phyloP scores from a whole-genome alignment of 371 early-diverging fungal genomes.

The Mucor saturninus region DNA sequence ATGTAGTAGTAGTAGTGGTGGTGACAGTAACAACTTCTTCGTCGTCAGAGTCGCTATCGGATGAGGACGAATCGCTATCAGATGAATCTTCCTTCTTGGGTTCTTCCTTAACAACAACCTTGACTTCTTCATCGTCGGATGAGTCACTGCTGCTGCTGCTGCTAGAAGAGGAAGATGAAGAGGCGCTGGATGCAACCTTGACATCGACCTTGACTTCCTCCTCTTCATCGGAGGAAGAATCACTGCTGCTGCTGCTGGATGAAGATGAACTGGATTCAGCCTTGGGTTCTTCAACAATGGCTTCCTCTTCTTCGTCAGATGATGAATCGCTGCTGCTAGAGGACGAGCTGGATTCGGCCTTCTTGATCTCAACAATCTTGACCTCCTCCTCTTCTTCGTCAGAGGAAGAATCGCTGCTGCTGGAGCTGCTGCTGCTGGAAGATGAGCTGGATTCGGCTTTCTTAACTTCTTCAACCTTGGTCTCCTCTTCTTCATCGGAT shows the following conservation, averaged over 20 bases:
- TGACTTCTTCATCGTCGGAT: slow-evolving; percentile 29
- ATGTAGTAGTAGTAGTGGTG: not conserved
- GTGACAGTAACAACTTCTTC: not conserved
- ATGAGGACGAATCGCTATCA: slow-evolving; percentile 12
- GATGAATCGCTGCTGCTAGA: slow-evolving; percentile 23
- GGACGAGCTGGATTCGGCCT: not conserved
- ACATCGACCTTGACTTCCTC: not conserved
- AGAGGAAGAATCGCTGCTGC: not conserved
- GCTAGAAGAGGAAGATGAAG: not conserved
- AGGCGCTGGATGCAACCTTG: slow-evolving; percentile 9
- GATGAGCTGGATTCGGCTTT: not conserved
- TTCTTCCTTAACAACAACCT: slow-evolving; percentile 24
- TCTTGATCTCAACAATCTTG: not conserved
- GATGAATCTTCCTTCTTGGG: slow-evolving; percentile 9
- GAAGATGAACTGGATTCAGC: slow-evolving; percentile 12
- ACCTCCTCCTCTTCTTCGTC: slow-evolving; percentile 3
- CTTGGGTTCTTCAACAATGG: slow-evolving; percentile 4
- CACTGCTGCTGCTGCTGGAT: not conserved
- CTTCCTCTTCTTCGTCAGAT: slow-evolving; percentile 14
- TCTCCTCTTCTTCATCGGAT: slow-evolving; percentile 7
- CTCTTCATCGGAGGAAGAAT: slow-evolving; percentile 23
- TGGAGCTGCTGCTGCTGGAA: slow-evolving; percentile 8
- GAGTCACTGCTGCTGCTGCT: slow-evolving; percentile 27
- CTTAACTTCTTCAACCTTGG: slow-evolving; percentile 1
- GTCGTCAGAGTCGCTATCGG: not conserved